Evolutionary conservation across 1,139 yeast species (phyloP).

Genomic region (Zygosaccharomyces sapae): DNA sequence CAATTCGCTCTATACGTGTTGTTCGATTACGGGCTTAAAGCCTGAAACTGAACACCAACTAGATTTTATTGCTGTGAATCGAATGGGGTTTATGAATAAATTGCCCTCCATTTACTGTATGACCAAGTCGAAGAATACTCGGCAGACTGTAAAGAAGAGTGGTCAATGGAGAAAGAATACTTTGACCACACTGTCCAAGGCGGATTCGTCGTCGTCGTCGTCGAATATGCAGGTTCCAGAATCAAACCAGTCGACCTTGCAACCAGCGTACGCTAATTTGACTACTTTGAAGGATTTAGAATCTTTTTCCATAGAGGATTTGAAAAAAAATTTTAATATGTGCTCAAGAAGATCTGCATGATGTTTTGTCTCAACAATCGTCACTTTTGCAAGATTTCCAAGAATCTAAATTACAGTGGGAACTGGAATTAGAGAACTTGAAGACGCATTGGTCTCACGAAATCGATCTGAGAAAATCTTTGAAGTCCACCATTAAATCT

Average conservation of each 20-base stretch:
- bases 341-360: constrained; percentile 36
- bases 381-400: constrained; percentile 30
- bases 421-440: constrained; percentile 31
- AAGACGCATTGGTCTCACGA: constrained; percentile 35
- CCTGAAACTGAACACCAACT: constrained; percentile 51
- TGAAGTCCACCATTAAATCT: constrained; percentile 34
- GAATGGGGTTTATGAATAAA: constrained; percentile 44
- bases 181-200: constrained; percentile 7
- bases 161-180: constrained; percentile 28
- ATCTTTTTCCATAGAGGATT: constrained; percentile 30
- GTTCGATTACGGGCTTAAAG: constrained; percentile 43
- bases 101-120: constrained; percentile 45
- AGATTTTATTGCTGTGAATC: constrained; percentile 52
- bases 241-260: constrained; percentile 1
- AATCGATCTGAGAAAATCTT: constrained; percentile 30
- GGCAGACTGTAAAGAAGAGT: constrained; percentile 8
- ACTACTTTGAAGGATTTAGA: constrained; percentile 32
- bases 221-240: background rate
- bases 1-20: constrained; percentile 36
- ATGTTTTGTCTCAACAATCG: constrained; percentile 30
- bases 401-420: constrained; percentile 28
- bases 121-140: constrained; percentile 34
- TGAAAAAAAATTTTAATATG: constrained; percentile 33
- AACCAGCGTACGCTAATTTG: constrained; percentile 25
- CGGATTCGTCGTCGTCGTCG: background rate